Percentiles rank a stretch among this genome's conserved stretches.
Conservation (phyloP, 345 rosid genomes). For the Kandelia obovata region DNA sequence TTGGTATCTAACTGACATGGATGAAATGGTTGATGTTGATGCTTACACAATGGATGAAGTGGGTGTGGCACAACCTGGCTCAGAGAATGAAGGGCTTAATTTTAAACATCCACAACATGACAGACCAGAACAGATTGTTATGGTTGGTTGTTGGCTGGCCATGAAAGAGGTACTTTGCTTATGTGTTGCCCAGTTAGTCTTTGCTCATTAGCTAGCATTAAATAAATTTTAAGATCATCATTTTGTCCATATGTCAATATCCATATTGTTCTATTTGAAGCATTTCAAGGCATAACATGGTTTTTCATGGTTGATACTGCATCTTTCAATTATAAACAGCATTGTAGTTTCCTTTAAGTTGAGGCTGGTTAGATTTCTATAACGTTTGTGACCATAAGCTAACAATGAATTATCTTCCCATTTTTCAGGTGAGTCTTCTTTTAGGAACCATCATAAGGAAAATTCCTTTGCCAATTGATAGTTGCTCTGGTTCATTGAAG, state of each 20-base stretch:
- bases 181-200: conserved; percentile 14
- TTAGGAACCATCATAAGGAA: conserved; percentile 84
- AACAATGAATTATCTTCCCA: conserved; percentile 15
- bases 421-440: conserved; percentile 87
- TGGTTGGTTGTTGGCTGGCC: conserved; percentile 99
- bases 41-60: conserved; percentile 44
- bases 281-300: background rate
- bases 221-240: too few relatives aligned
- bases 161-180: conserved; percentile 82
- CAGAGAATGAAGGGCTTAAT: conserved; percentile 41
- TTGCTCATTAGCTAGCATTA: conserved; percentile 8
- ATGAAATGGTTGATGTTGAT: conserved; percentile 73
- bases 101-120: conserved; percentile 37
- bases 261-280: conserved; percentile 5
- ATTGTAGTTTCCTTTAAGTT: background rate
- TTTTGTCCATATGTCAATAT: too few relatives aligned
- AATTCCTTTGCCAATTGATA: conserved; percentile 68
- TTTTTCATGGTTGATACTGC: background rate
- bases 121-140: conserved; percentile 71
- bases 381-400: background rate
- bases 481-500: conserved; percentile 37
- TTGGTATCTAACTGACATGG: conserved; percentile 78
- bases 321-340: background rate
- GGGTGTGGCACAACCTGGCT: conserved; percentile 25
- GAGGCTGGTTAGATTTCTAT: background rate